Evolutionary conservation across 208 protist genomes (phyloP).

Genomic region (Leishmania major): DNA sequence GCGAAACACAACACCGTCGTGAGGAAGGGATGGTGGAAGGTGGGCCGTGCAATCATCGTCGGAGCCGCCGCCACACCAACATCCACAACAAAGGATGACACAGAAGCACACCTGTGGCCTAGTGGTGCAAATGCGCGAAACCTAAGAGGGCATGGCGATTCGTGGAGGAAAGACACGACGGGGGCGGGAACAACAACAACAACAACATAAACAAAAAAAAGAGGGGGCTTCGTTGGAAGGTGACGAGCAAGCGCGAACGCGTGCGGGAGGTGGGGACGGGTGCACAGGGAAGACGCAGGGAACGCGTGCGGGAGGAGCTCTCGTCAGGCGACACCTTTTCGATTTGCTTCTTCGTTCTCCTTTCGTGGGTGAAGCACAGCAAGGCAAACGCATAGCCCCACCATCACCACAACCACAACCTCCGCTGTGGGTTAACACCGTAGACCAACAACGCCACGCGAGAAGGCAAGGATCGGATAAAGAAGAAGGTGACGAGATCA

Average conservation of each 20-base stretch:
- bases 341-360: not conserved
- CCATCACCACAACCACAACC: not conserved
- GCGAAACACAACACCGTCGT: not conserved
- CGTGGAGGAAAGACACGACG: too few relatives aligned
- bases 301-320: not conserved
- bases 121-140: not conserved
- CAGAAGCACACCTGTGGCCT: not conserved
- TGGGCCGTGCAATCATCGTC: not conserved
- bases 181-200: too few relatives aligned
- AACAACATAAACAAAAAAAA: too few relatives aligned
- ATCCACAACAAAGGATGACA: not conserved
- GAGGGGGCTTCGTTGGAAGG: not conserved
- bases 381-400: not conserved
- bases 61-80: not conserved
- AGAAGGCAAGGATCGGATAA: not conserved
- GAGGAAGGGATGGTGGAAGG: not conserved
- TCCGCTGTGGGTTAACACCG: not conserved
- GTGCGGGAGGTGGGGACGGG: too few relatives aligned
- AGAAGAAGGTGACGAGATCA: not conserved
- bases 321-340: not conserved
- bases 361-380: not conserved
- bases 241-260: not conserved
- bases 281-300: not conserved
- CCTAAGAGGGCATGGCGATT: not conserved
- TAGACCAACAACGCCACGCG: not conserved